Percentiles rank a stretch among this genome's conserved stretches.
These are phyloP conservation scores for Chalara sp. DNA, from an alignment of 2,329 filamentous ascomycete genomes.

Conservation along the genomic window DNA sequence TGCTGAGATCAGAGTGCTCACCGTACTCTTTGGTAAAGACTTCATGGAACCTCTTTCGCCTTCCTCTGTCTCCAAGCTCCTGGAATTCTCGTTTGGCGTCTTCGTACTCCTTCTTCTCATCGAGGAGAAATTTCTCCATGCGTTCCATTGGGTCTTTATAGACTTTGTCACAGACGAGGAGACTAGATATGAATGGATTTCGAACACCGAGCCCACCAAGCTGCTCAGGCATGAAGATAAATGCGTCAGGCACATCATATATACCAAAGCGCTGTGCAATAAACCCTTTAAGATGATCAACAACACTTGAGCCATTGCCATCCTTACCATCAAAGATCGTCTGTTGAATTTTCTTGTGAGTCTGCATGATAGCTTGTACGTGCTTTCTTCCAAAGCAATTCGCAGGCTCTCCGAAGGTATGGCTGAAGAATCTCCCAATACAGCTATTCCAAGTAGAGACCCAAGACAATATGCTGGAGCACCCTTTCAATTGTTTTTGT, in stretches of 20 bases:
- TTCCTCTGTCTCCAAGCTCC: too few relatives aligned
- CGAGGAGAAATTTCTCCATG: conserved; percentile 20
- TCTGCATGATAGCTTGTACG: conserved; percentile 45
- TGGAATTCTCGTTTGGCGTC: conserved; percentile 18
- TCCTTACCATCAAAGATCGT: conserved; percentile 34
- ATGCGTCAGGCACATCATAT: conserved; percentile 29
- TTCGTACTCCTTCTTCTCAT: conserved; percentile 29
- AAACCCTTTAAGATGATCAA: conserved; percentile 37
- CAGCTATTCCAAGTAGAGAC: conserved; percentile 53
- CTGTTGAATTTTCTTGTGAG: conserved; percentile 43
- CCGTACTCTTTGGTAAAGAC: conserved; percentile 8
- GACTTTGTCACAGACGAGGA: conserved; percentile 17
- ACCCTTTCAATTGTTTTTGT: conserved; percentile 42
- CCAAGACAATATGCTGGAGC: conserved; percentile 47
- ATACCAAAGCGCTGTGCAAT: conserved; percentile 41
- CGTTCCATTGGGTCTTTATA: conserved; percentile 14
- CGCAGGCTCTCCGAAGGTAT: conserved; percentile 47
- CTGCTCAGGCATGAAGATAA: conserved; percentile 30
- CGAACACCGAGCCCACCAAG: conserved; percentile 31
- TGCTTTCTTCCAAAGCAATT: conserved; percentile 45
- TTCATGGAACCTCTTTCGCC: too few relatives aligned
- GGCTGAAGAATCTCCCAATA: conserved; percentile 46
- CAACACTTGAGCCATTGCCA: conserved; percentile 28
- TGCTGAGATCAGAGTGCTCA: conserved; percentile 1
- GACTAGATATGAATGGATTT: conserved; percentile 31